A percentile compares a stretch with the other conserved stretches of the same genome.
phyloP scores from a whole-genome alignment of 1,284 basidiomycete species.

The Spongiforma sp. region DNA sequence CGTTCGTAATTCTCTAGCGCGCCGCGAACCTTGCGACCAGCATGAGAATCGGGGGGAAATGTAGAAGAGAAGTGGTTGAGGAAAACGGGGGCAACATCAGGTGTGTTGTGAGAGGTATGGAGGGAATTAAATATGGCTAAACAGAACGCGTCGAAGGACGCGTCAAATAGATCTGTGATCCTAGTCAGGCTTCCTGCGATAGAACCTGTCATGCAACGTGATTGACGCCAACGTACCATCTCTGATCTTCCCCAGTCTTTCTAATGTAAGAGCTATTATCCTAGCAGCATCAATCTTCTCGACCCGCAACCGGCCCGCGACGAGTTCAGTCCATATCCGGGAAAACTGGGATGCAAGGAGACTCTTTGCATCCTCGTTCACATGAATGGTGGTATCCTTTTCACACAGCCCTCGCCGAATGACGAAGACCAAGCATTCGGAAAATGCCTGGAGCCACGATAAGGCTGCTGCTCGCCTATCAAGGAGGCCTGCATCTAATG shows the following conservation, averaged over 20 bases:
- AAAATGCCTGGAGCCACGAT: constrained; percentile 70
- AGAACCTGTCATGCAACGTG: constrained; percentile 5
- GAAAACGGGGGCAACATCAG: constrained; percentile 45
- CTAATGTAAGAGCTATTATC: constrained; percentile 50
- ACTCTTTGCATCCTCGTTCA: constrained; percentile 22
- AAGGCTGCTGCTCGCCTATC: constrained; percentile 51
- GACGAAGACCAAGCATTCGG: constrained; percentile 73
- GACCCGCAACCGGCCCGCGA: constrained; percentile 48
- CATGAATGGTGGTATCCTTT: constrained; percentile 2
- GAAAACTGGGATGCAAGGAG: constrained; percentile 54
- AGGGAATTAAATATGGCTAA: constrained; percentile 17
- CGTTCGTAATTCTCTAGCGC: constrained; percentile 36
- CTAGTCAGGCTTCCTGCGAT: constrained; percentile 40
- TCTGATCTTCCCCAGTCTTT: constrained; percentile 47
- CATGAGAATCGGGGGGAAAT: constrained; percentile 31
- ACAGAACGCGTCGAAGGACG: constrained; percentile 50
- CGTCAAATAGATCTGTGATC: constrained; percentile 46
- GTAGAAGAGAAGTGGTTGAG: constrained; percentile 48
- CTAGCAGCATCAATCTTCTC: constrained; percentile 50
- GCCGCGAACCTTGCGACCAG: constrained; percentile 32
- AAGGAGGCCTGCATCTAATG: constrained; percentile 65
- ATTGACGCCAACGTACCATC: constrained; percentile 41
- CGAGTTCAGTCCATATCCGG: constrained; percentile 56
- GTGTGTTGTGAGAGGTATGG: constrained; percentile 12
- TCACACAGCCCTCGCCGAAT: constrained; percentile 42